Conservation (phyloP, 1,139 yeast genomes). For the Yamadazyma triangularis region DNA sequence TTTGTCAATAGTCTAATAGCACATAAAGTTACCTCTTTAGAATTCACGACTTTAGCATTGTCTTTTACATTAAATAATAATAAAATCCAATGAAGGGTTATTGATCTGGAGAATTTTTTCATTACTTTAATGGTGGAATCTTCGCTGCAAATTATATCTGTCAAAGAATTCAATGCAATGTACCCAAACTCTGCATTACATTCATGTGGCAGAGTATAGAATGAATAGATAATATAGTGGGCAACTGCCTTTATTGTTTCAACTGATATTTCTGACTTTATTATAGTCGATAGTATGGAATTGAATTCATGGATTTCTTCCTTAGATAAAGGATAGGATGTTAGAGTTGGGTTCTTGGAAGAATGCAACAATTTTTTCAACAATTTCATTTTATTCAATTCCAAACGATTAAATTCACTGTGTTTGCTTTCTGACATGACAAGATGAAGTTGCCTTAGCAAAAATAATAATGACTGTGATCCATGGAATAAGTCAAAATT, state of each 20-base stretch:
- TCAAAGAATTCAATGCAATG: constrained; percentile 23
- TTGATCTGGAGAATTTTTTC: constrained; percentile 49
- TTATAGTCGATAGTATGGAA: constrained; percentile 17
- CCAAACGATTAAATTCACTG: constrained; percentile 43
- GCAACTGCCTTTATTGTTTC: constrained; percentile 34
- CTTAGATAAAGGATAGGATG: constrained; percentile 8
- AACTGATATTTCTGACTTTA: constrained; percentile 31
- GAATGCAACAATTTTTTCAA: constrained; percentile 52
- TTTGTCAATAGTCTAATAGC: constrained; percentile 49
- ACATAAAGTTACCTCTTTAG: constrained; percentile 38
- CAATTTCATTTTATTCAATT: constrained; percentile 50
- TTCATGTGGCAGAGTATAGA: constrained; percentile 22
- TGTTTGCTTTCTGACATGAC: constrained; percentile 50
- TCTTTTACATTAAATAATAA: constrained; percentile 41
- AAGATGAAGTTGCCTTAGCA: constrained; percentile 53
- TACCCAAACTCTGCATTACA: constrained; percentile 28
- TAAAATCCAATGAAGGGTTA: constrained; percentile 66
- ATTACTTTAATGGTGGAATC: constrained; percentile 30
- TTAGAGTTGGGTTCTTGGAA: constrained; percentile 28
- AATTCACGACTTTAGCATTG: constrained; percentile 5
- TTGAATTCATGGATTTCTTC: constrained; percentile 16
- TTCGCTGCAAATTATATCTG: constrained; percentile 28
- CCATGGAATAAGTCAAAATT: constrained; percentile 34
- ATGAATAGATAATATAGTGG: constrained; percentile 31
- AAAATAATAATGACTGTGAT: constrained; percentile 41